phyloP scores from a whole-genome alignment of 768 basidiomycete species.

The Termitomyces sp. region DNA sequence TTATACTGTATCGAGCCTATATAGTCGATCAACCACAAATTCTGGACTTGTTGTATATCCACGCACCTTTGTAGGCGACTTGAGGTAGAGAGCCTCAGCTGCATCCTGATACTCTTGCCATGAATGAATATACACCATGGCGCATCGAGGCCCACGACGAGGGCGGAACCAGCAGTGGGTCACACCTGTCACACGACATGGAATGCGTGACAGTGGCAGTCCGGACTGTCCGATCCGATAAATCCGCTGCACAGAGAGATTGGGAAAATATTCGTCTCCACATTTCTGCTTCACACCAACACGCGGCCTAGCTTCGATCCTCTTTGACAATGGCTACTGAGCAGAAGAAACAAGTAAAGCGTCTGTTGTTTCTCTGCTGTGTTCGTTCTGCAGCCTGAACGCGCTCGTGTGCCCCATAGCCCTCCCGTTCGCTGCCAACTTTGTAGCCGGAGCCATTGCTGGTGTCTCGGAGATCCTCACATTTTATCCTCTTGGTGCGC shows the following conservation, averaged over 20 bases:
- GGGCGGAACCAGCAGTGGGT: slow-evolving; percentile 19
- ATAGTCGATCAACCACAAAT: neutral
- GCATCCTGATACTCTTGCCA: slow-evolving; percentile 92
- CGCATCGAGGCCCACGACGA: slow-evolving; percentile 38
- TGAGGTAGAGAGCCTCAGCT: slow-evolving; percentile 80
- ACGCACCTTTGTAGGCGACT: slow-evolving; percentile 74
- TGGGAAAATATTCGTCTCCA: slow-evolving; percentile 8
- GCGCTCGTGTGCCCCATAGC: slow-evolving; percentile 40
- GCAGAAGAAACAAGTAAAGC: slow-evolving; percentile 31
- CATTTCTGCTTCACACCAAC: slow-evolving; percentile 8
- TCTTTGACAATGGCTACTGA: slow-evolving; percentile 23
- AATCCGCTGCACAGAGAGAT: slow-evolving; percentile 17
- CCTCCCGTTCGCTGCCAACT: slow-evolving; percentile 84
- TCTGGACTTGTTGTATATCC: neutral
- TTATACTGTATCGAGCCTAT: slow-evolving; percentile 88
- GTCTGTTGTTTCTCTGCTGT: slow-evolving; percentile 7
- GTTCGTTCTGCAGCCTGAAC: neutral
- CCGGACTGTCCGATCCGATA: no score
- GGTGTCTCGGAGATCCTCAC: slow-evolving; percentile 83
- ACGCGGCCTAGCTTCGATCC: neutral
- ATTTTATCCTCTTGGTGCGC: slow-evolving; percentile 86
- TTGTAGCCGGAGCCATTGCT: slow-evolving; percentile 94
- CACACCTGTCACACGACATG: slow-evolving; percentile 20
- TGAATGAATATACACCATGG: slow-evolving; percentile 86
- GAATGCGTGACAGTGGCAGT: slow-evolving; percentile 10